phyloP scores from a whole-genome alignment of 2,329 filamentous ascomycete genomes.

The Calcarisporium arbuscula region DNA sequence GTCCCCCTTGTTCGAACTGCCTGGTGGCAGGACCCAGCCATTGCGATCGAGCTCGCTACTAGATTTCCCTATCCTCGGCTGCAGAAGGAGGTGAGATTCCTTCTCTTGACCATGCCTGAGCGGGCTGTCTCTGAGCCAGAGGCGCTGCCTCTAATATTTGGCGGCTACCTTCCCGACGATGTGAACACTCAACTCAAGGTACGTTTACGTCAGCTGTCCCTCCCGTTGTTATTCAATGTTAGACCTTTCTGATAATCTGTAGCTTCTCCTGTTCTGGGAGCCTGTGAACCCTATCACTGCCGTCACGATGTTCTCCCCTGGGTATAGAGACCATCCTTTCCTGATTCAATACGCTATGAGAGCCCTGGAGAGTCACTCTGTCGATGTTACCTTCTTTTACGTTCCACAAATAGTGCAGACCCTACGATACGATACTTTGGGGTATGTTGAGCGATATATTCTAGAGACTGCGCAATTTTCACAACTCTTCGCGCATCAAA shows the following conservation, averaged over 20 bases:
- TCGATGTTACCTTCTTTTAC: conserved; percentile 99
- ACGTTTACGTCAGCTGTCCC: conserved; percentile 11
- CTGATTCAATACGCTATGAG: conserved; percentile 96
- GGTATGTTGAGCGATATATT: conserved; percentile 95
- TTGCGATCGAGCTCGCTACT: conserved; percentile 78
- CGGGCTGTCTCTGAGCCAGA: conserved; percentile 77
- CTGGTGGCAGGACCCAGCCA: conserved; percentile 76
- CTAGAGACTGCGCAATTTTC: conserved; percentile 95
- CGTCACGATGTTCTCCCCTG: conserved; percentile 86
- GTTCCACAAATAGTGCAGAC: conserved; percentile 97
- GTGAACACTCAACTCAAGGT: conserved; percentile 77
- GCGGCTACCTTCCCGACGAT: conserved; percentile 68
- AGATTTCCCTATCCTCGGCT: conserved; percentile 74
- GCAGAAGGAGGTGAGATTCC: conserved; percentile 67
- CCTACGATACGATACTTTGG: conserved; percentile 83
- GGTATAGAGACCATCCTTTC: conserved; percentile 86
- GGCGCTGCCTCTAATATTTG: conserved; percentile 76
- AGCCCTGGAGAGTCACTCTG: conserved; percentile 84
- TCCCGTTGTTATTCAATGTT: neutral
- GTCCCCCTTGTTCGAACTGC: conserved; percentile 68
- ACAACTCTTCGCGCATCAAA: conserved; percentile 97
- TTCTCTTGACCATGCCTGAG: conserved; percentile 77
- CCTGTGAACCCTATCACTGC: conserved; percentile 90
- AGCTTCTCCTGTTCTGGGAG: conserved; percentile 90
- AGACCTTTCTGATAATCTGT: conserved; percentile 14